phyloP scores from a whole-genome alignment of 75 land plant genomes.

The Pinus albicaulis region DNA sequence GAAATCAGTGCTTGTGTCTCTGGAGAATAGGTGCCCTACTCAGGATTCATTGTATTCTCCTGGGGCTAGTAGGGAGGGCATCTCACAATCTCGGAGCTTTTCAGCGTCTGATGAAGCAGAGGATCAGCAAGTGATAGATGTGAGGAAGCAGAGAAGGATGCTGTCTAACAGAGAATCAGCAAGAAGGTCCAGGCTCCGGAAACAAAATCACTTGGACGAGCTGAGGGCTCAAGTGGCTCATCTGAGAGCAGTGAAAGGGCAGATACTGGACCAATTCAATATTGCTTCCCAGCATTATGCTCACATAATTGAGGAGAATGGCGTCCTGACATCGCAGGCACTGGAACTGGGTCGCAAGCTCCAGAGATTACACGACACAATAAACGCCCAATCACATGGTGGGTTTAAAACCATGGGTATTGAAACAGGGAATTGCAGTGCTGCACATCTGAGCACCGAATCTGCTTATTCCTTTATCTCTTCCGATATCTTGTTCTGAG shows the following conservation, averaged over 20 bases:
- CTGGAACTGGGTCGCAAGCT: conserved; percentile 44
- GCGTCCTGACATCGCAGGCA: conserved; percentile 37
- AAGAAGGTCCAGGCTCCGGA: conserved; percentile 61
- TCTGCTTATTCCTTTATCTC: neutral
- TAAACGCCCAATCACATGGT: neutral
- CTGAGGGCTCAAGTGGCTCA: conserved; percentile 55
- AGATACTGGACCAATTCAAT: conserved; percentile 42
- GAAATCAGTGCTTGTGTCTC: neutral
- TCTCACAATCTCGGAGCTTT: neutral
- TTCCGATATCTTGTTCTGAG: conserved; percentile 7
- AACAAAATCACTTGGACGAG: conserved; percentile 73
- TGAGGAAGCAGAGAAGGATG: conserved; percentile 63
- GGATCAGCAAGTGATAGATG: conserved; percentile 40
- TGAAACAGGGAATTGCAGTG: conserved; percentile 7
- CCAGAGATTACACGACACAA: conserved; percentile 7
- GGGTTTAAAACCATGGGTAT: neutral
- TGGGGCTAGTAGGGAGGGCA: neutral
- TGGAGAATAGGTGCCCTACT: neutral
- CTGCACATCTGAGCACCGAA: neutral
- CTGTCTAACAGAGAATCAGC: conserved; percentile 76
- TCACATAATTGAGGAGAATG: conserved; percentile 45
- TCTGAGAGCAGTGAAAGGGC: conserved; percentile 50
- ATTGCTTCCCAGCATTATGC: conserved; percentile 45
- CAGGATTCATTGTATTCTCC: neutral
- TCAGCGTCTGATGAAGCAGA: conserved; percentile 39